A percentile compares a stretch with the other conserved stretches of the same genome.
phyloP scores from a whole-genome alignment of 106 monocot species.

The Posidonia australis region DNA sequence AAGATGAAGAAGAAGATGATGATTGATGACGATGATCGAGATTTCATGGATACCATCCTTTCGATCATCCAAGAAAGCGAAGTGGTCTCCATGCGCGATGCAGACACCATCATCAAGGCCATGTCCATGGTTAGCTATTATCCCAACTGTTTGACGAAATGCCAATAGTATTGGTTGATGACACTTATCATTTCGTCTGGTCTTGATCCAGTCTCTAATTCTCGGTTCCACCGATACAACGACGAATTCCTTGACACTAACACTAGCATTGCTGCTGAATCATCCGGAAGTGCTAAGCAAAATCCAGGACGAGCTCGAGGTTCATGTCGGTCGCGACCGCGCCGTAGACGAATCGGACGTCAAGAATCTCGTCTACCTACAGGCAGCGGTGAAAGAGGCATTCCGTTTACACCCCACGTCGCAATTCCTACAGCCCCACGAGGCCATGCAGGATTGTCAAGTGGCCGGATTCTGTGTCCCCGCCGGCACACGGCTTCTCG shows the following conservation, averaged over 20 bases:
- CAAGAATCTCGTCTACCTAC: conserved; percentile 26
- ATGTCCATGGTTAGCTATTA: conserved; percentile 21
- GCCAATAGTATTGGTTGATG: neutral
- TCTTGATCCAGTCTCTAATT: conserved; percentile 10
- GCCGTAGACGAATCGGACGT: conserved; percentile 27
- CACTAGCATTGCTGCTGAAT: conserved; percentile 10
- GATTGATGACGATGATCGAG: neutral
- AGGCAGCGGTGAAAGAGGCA: conserved; percentile 24
- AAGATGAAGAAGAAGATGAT: neutral
- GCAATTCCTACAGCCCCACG: conserved; percentile 16
- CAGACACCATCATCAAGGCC: conserved; percentile 23
- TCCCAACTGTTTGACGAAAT: neutral
- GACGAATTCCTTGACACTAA: conserved; percentile 13
- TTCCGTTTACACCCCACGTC: conserved; percentile 20
- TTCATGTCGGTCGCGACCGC: conserved; percentile 15
- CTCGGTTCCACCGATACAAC: conserved; percentile 21
- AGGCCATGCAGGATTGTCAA: conserved; percentile 16
- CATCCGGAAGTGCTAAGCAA: conserved; percentile 13
- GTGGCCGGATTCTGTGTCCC: conserved; percentile 22
- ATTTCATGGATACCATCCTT: conserved; percentile 29
- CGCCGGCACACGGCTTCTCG: conserved; percentile 17
- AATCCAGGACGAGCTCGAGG: conserved; percentile 24
- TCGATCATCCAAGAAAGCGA: conserved; percentile 6
- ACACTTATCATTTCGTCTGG: neutral
- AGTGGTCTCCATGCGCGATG: neutral